Base-by-base conservation (phyloP, 768 basidiomycete species). In the Dendrothele bispora region DNA sequence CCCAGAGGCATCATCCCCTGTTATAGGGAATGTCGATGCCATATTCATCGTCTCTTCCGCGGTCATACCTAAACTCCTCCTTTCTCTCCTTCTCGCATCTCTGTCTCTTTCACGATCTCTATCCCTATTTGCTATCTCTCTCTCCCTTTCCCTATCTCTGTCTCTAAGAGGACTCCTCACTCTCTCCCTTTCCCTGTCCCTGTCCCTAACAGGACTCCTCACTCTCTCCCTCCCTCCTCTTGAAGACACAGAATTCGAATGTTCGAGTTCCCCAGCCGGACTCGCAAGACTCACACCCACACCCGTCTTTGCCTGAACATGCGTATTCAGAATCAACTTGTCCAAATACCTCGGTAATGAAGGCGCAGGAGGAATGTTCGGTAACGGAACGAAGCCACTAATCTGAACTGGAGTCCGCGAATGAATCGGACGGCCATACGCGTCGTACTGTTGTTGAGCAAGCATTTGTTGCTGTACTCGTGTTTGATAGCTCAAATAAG, bases 301-400 rank as follows among this genome's bases (percentile, higher is more conserved):
- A n/a, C n/a, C n/a, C n/a, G n/a, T n/a, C n/a, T n/a, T n/a, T n/a
- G n/a, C n/a, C n/a, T n/a, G n/a, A n/a, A n/a, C n/a, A n/a, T n/a
- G n/a, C n/a, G n/a, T n/a, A 50, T 98, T 98, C 50, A 99, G 69
- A 50, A 98, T 97, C 42, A 97, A 84, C 59, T 93, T 94, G 61
- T 98, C 95, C 35, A 99, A 72, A 59, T 98, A 93, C 2, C 94
- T 73, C 0, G 97, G 97, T 37, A 98, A 75, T 1, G 77, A 72
- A 2, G 97, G 94, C 2, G 95, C 94, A 21, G 86, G 84, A 1
- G 94, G 94, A 50, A 95, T 86, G 55, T 83, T 82, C 10, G 92
- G 89, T 2, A 84, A 79, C 8, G 86, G 82, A 27, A 73, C 64
- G 58, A 78, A 72, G 55, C 55, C 56, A n/a, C n/a, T n/a, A n/a